Evolutionary conservation across 2,329 filamentous ascomycete genomes (phyloP), one percentile per base, ranked within the genome.

Genomic region (Verticillium alfalfae): DNA sequence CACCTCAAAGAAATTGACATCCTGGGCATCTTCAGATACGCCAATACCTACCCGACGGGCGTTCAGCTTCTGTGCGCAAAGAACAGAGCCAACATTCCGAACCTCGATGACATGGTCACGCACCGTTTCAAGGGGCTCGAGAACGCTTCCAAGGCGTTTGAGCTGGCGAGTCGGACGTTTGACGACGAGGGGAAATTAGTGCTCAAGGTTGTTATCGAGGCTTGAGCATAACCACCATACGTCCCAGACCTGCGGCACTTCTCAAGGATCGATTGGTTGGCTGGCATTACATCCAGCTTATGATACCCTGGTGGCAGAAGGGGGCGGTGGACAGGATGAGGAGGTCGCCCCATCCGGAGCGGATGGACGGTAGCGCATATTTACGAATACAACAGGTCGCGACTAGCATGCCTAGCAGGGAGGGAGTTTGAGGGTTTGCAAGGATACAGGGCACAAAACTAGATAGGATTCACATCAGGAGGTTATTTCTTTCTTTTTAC

Each of bases 1-100:
- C 88, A 90, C 45, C 78, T 92, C 34, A 84, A 89, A 41, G 90
- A 93, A 75, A 87, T 93, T 54, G 90, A 93, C 70, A 88, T 93
- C 37, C 76, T 92, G n/a, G 89, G 89, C 38, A 87, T 92, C 36
- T 54, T 93, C 76, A 83, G 90, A 57, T 93, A 93, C 67, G 88
- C 88, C 22, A 90, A 92, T 72, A 91, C 89, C 0, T 93, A 92
- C 69, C 80, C 84, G 5, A 88, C 85, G 0, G 89, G 88, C n/a
- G 88, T 93, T 63, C 80, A 79, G 49, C 70, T 88, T 73, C 74
- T 88, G 72, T 74, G 82, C 78, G 70, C 83, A 67, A 73, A 77
- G 63, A 73, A 72, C 34, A 70, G 74, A 45, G 73, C 72, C 2
- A 69, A 72, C 3, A 77, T 90, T 22, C 88, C 88, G 0, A 84